These are phyloP conservation scores for Septoria linicola DNA, from an alignment of 2,329 filamentous ascomycete genomes.

Conservation along the genomic window DNA sequence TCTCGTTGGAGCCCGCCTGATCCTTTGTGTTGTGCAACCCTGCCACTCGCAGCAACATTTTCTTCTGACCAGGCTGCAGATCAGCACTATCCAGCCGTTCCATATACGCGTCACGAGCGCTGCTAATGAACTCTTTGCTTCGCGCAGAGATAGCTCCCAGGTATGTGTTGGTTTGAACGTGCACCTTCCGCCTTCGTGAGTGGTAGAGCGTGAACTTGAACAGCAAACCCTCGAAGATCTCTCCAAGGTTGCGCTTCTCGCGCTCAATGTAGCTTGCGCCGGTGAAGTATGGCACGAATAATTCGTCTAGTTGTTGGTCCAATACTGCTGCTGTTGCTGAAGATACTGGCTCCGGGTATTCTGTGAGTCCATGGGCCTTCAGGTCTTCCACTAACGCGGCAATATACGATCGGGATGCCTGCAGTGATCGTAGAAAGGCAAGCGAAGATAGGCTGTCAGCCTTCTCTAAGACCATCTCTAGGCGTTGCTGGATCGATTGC, in stretches of 20 bases:
- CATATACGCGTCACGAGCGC: constrained; percentile 87
- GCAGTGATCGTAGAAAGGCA: constrained; percentile 84
- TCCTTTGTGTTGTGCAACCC: constrained; percentile 73
- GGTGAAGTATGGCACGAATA: constrained; percentile 66
- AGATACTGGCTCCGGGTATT: constrained; percentile 88
- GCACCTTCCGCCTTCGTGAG: constrained; percentile 79
- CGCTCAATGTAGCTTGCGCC: constrained; percentile 65
- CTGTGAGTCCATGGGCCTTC: constrained; percentile 89
- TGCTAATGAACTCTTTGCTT: constrained; percentile 81
- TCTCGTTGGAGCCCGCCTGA: constrained; percentile 46
- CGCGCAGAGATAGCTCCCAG: constrained; percentile 90
- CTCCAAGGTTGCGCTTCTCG: constrained; percentile 68
- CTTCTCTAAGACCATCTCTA: constrained; percentile 95
- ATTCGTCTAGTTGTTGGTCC: constrained; percentile 67
- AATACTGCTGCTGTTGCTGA: constrained; percentile 72
- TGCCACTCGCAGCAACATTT: constrained; percentile 85
- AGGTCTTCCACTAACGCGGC: constrained; percentile 84
- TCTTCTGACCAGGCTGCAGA: constrained; percentile 81
- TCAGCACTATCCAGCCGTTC: constrained; percentile 86
- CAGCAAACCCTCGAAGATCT: constrained; percentile 83
- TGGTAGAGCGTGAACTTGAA: constrained; percentile 99
- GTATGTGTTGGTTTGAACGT: constrained; percentile 66
- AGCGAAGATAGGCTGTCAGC: constrained; percentile 87
- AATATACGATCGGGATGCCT: constrained; percentile 88
- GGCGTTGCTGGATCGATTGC: constrained; percentile 91